These are phyloP conservation scores for Penicillium rolfsii DNA, from an alignment of 2,329 filamentous ascomycete genomes.

Conservation along the genomic window DNA sequence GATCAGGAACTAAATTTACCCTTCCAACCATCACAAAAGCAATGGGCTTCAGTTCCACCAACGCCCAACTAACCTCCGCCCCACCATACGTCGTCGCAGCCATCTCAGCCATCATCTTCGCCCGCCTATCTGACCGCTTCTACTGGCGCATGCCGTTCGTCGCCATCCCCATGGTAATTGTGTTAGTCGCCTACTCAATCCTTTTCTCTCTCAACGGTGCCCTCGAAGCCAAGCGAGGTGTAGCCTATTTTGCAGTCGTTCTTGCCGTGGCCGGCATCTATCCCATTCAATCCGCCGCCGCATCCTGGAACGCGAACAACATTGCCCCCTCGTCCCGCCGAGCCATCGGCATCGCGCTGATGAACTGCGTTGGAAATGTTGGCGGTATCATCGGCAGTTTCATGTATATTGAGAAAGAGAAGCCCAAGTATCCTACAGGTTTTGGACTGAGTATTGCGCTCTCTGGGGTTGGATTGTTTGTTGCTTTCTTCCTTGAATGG, in stretches of 20 bases:
- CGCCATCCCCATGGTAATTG: slow-evolving; percentile 19
- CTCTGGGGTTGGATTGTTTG: slow-evolving; percentile 21
- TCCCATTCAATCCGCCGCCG: slow-evolving; percentile 30
- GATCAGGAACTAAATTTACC: slow-evolving; percentile 42
- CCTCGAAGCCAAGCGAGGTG: slow-evolving; percentile 25
- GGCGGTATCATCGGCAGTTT: slow-evolving; percentile 32
- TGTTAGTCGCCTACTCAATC: slow-evolving; percentile 24
- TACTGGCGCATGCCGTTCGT: slow-evolving; percentile 35
- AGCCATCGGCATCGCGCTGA: slow-evolving; percentile 28
- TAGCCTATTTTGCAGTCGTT: slow-evolving; percentile 31
- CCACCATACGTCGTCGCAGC: slow-evolving; percentile 34
- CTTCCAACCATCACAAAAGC: slow-evolving; percentile 44
- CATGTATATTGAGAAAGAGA: slow-evolving; percentile 30
- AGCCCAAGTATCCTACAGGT: slow-evolving; percentile 27
- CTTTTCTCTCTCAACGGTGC: slow-evolving; percentile 29
- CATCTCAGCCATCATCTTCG: slow-evolving; percentile 29
- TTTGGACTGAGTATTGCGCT: slow-evolving; percentile 29
- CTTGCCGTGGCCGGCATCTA: slow-evolving; percentile 31
- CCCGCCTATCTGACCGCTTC: slow-evolving; percentile 28
- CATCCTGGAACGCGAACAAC: slow-evolving; percentile 34
- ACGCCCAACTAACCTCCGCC: slow-evolving; percentile 38
- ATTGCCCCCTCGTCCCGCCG: slow-evolving; percentile 29
- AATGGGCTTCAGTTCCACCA: slow-evolving; percentile 41
- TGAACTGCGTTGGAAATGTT: slow-evolving; percentile 29
- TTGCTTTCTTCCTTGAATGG: slow-evolving; percentile 26